phyloP scores from a whole-genome alignment of 495 filamentous ascomycete species.

The Podospora bellae-mahoneyi region DNA sequence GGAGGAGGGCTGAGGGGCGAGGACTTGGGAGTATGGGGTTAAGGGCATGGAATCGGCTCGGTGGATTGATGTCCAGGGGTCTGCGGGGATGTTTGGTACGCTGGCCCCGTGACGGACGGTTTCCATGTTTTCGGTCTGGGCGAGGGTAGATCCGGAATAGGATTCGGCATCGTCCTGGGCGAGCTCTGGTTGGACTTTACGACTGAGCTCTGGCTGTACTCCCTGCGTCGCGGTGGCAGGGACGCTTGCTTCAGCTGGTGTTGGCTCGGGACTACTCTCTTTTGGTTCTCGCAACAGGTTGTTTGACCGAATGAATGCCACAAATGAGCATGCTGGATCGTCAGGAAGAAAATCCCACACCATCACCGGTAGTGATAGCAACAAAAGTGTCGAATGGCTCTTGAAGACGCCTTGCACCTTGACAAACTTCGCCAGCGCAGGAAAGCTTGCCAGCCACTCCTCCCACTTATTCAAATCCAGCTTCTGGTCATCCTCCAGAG shows the following conservation, averaged over 20 bases:
- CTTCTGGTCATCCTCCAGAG: constrained; percentile 49
- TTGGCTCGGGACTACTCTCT: neutral
- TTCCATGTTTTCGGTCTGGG: constrained; percentile 21
- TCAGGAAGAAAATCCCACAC: constrained; percentile 53
- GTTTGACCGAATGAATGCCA: constrained; percentile 51
- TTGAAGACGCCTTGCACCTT: constrained; percentile 53
- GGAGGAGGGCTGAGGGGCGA: constrained; percentile 7
- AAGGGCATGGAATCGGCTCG: neutral
- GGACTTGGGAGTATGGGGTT: neutral
- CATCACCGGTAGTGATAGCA: constrained; percentile 50
- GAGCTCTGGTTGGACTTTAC: neutral
- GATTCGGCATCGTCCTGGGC: constrained; percentile 30
- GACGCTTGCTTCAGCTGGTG: neutral
- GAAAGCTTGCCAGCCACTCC: constrained; percentile 45
- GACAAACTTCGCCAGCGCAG: constrained; percentile 49
- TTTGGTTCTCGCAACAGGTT: constrained; percentile 31
- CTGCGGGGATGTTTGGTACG: constrained; percentile 2
- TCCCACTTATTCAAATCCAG: constrained; percentile 48
- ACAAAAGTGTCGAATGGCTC: constrained; percentile 49
- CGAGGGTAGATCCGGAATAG: constrained; percentile 29
- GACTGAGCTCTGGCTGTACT: neutral
- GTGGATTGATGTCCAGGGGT: constrained; percentile 5
- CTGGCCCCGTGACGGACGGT: neutral
- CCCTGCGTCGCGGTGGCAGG: neutral
- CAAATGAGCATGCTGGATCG: constrained; percentile 48